Percentiles rank a stretch among this genome's conserved stretches.
Evolutionary conservation across 345 rosid species (phyloP).

Genomic region (Zanthoxylum bungeanum): DNA sequence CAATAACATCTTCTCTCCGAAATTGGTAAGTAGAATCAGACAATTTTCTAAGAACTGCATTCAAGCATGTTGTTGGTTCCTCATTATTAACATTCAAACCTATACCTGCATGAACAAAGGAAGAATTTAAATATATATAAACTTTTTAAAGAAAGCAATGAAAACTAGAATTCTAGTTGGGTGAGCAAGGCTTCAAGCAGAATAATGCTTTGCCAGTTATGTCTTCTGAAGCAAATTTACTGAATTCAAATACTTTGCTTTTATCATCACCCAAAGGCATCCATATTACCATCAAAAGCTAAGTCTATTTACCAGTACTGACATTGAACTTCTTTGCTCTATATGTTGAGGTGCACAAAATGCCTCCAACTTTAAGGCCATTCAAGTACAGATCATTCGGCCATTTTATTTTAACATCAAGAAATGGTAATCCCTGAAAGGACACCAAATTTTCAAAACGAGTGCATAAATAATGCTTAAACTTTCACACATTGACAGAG

Average conservation of each 20-base stretch:
- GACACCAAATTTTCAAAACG: constrained; percentile 9
- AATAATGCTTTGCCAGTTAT: background rate
- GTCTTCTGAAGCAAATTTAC: background rate
- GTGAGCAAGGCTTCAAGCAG: background rate
- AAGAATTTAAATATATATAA: background rate
- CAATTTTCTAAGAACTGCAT: constrained; percentile 50
- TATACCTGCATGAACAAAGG: constrained; percentile 53
- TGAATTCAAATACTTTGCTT: constrained; percentile 5
- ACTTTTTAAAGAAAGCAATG: background rate
- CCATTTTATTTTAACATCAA: constrained; percentile 85
- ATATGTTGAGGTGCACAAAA: constrained; percentile 85
- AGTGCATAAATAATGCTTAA: constrained; percentile 9
- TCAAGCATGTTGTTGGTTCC: constrained; percentile 79
- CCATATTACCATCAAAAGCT: background rate
- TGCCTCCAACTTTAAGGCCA: constrained; percentile 89
- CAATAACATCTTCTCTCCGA: constrained; percentile 62
- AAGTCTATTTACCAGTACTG: constrained; percentile 63
- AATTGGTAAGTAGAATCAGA: constrained; percentile 36
- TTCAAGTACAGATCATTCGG: constrained; percentile 93
- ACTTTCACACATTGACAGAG: constrained; percentile 6
- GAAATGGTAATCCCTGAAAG: constrained; percentile 76
- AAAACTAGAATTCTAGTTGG: background rate
- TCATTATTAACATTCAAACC: constrained; percentile 88
- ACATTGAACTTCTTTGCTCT: constrained; percentile 77
- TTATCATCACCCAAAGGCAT: constrained; percentile 7